Conservation (phyloP, 164 flowering plant species). For the Kingdonia uniflora region DNA sequence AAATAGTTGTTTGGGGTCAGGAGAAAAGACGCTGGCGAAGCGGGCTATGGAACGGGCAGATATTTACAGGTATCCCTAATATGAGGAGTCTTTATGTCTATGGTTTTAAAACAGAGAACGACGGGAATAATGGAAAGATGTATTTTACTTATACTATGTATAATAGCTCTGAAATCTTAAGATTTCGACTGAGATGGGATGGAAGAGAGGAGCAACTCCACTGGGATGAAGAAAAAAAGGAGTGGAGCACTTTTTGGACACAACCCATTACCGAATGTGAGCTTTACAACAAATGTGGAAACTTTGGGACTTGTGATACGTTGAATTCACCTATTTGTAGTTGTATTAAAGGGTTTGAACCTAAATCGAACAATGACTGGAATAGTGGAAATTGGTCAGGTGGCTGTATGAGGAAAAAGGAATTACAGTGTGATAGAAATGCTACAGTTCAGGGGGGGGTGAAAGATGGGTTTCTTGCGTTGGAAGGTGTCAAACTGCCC, state of each 20-base stretch:
- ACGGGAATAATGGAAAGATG: slow-evolving; percentile 13
- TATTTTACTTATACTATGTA: slow-evolving; percentile 27
- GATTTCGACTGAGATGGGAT: slow-evolving; percentile 26
- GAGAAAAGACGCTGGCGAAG: slow-evolving; percentile 41
- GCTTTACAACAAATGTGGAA: slow-evolving; percentile 45
- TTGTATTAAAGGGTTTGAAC: slow-evolving; percentile 49
- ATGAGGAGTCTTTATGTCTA: slow-evolving; percentile 18
- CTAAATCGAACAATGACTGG: slow-evolving; percentile 31
- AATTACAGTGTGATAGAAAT: slow-evolving; percentile 25
- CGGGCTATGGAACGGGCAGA: slow-evolving; percentile 42
- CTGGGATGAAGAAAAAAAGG: slow-evolving; percentile 23
- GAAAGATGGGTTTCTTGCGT: slow-evolving; percentile 11
- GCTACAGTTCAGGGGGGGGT: slow-evolving; percentile 3
- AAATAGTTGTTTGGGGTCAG: slow-evolving; percentile 42
- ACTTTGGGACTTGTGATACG: slow-evolving; percentile 32
- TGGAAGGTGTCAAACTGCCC: slow-evolving; percentile 14
- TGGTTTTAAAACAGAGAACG: slow-evolving; percentile 29
- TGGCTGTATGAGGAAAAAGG: slow-evolving; percentile 43
- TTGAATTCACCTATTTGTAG: slow-evolving; percentile 19
- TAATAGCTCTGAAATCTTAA: slow-evolving; percentile 18
- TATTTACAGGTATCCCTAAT: slow-evolving; percentile 32
- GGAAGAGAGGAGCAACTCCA: slow-evolving; percentile 33
- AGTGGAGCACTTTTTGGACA: slow-evolving; percentile 26
- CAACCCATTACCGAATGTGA: slow-evolving; percentile 39
- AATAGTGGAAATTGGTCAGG: slow-evolving; percentile 38